Conservation (phyloP, 257 asterid species). For the Osmanthus fragrans region DNA sequence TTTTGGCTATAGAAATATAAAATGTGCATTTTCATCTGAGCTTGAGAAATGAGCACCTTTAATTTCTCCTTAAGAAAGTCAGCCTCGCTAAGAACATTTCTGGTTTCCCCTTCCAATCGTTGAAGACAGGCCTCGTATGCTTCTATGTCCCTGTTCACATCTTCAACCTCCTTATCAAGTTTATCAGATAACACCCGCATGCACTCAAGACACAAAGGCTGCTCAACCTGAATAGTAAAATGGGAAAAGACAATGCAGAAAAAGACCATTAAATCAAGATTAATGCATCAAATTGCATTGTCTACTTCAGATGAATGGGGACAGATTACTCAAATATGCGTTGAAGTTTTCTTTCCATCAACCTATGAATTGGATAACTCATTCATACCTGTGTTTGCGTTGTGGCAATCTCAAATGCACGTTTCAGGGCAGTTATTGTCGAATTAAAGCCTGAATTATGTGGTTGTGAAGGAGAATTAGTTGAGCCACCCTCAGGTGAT, state of each 20-base stretch:
- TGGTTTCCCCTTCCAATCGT: conserved; percentile 86
- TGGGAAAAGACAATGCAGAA: background rate
- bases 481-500: conserved; percentile 55
- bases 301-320: conserved; percentile 1
- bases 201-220: conserved; percentile 96
- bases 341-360: conserved; percentile 3
- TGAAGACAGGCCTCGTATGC: conserved; percentile 95
- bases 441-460: conserved; percentile 87
- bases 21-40: conserved; percentile 2
- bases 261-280: conserved; percentile 4
- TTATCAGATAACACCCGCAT: conserved; percentile 90
- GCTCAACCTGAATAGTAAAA: conserved; percentile 69
- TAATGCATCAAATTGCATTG: background rate
- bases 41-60: conserved; percentile 57
- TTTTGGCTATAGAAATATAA: background rate
- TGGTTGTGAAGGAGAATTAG: conserved; percentile 50
- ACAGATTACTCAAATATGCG: background rate
- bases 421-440: conserved; percentile 81
- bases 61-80: conserved; percentile 91
- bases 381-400: conserved; percentile 68
- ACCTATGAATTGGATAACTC: conserved; percentile 11
- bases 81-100: conserved; percentile 75
- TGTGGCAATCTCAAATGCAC: conserved; percentile 93
- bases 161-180: conserved; percentile 97
- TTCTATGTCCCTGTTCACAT: conserved; percentile 74